phyloP scores from a whole-genome alignment of 208 protist species.

The Acanthamoeba quina region DNA sequence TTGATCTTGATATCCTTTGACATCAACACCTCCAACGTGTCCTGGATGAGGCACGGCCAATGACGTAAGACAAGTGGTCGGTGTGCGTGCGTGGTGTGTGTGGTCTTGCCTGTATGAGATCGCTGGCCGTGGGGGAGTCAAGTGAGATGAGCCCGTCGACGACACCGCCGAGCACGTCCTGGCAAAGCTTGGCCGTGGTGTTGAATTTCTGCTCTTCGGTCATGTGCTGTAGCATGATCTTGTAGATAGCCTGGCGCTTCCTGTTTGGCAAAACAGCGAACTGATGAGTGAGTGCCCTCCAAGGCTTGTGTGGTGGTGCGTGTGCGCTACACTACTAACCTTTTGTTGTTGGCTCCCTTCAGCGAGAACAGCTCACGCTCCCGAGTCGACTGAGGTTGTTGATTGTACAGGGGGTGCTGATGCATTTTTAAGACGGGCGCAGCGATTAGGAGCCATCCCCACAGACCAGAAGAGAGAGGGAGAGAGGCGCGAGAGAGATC shows the following conservation, averaged over 20 bases:
- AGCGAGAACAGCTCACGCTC: slow-evolving; percentile 70
- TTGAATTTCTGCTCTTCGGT: slow-evolving; percentile 82
- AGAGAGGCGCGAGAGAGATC: not conserved
- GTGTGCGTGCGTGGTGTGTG: not conserved
- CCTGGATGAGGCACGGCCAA: not conserved
- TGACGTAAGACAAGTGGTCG: not conserved
- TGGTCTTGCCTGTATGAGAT: slow-evolving; percentile 66
- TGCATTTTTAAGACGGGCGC: not conserved
- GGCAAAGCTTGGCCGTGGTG: slow-evolving; percentile 70
- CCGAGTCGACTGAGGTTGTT: slow-evolving; percentile 50
- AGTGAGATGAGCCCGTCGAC: slow-evolving; percentile 78
- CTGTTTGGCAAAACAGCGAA: not conserved
- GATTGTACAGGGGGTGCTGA: slow-evolving; percentile 81
- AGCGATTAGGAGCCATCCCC: not conserved
- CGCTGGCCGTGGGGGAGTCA: slow-evolving; percentile 76
- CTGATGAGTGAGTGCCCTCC: not conserved
- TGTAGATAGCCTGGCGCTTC: slow-evolving; percentile 81
- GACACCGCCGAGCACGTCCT: slow-evolving; percentile 79
- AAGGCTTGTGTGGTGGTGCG: not conserved
- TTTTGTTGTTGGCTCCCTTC: not conserved
- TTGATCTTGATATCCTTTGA: slow-evolving; percentile 81
- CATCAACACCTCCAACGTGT: slow-evolving; percentile 51
- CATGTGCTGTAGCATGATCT: slow-evolving; percentile 78
- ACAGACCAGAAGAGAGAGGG: no score
- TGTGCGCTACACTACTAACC: not conserved